phyloP scores from a whole-genome alignment of 2,329 filamentous ascomycete genomes.

The Phialocephala subalpina region DNA sequence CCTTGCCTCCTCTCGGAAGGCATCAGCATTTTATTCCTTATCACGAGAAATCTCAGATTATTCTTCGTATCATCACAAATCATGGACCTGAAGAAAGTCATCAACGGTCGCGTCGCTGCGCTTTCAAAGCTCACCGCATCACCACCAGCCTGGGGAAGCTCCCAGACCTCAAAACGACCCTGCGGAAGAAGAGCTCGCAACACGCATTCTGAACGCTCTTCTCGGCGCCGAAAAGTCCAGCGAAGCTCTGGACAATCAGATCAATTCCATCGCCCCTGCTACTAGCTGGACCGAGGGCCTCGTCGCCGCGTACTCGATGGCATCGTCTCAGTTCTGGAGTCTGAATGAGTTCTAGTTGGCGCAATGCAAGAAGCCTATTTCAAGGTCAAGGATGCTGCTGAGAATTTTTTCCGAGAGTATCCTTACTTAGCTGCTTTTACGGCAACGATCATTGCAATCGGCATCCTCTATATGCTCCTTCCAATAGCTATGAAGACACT shows the following conservation, averaged over 20 bases:
- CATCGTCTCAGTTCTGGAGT: conserved; percentile 12
- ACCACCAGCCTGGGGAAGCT: conserved; percentile 1
- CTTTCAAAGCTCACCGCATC: background rate
- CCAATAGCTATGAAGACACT: conserved; percentile 25
- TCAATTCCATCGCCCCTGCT: conserved; percentile 1
- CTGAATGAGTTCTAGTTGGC: background rate
- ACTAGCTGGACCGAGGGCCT: conserved; percentile 12
- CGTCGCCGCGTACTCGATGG: conserved; percentile 21
- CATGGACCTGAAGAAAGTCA: conserved; percentile 4
- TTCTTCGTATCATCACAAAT: background rate
- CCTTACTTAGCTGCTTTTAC: conserved; percentile 11
- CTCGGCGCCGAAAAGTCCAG: conserved; percentile 2
- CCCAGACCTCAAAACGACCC: background rate
- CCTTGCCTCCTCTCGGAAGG: background rate
- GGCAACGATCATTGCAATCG: conserved; percentile 25
- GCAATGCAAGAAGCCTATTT: conserved; percentile 25
- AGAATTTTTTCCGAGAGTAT: conserved; percentile 19
- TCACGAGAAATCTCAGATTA: background rate
- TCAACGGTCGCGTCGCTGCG: background rate
- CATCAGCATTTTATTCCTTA: background rate
- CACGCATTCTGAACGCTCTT: conserved; percentile 6
- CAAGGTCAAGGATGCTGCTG: conserved; percentile 5
- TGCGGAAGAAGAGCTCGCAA: conserved; percentile 11
- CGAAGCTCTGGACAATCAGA: background rate
- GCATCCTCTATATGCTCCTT: conserved; percentile 17